Base-by-base conservation (phyloP, 2,329 filamentous ascomycete species). In the Hawksworthiomyces lignivorus region DNA sequence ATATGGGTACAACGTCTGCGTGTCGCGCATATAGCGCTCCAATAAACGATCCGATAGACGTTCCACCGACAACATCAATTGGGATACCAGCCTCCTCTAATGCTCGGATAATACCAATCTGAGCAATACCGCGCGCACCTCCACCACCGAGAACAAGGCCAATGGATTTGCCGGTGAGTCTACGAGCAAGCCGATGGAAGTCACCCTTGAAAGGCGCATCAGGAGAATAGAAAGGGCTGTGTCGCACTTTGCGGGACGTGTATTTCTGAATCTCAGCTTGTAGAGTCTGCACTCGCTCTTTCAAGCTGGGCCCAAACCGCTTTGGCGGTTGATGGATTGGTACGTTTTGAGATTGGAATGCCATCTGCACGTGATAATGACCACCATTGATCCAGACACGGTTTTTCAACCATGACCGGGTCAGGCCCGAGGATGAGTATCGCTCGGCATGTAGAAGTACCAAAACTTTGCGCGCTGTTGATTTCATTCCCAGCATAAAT, bases 201-300 rank as follows among this genome's bases (percentile, higher is more conserved):
- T 98, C 92, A 3, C 92, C 87, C 60, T 98, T 98, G 68, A 88
- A 94, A 0, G 89, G 84, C 0, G 87, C 88, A 41, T 97, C 87
- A 0, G 89, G 82, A 0, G 89, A 88, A 58, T 97, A 98, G 27
- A 95, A 77, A 0, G 88, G 84, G 4, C 82, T 84, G 53, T 94
- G 88, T 20, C 86, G 80, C n/a, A 94, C 80, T 50, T 86, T 83
- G n/a, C 87, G 77, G 2, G 88, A 95, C 0, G 94, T 97, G 59
- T 96, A 98, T 59, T 96, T 97, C 57, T 97, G 90, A 17, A 98
- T 96, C 58, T 97, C 92, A 0, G 92, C 92, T 58, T 97, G 92
- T 4, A 98, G 62, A 6, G 92, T 88, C 60, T 98, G 90, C 5
- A 98, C 92, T 27, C 89, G 73, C 56, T 96, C 85, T 60, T 96